These are phyloP conservation scores for Saxispiralis lemnorum DNA, from an alignment of 495 filamentous ascomycete genomes.

Conservation along the genomic window DNA sequence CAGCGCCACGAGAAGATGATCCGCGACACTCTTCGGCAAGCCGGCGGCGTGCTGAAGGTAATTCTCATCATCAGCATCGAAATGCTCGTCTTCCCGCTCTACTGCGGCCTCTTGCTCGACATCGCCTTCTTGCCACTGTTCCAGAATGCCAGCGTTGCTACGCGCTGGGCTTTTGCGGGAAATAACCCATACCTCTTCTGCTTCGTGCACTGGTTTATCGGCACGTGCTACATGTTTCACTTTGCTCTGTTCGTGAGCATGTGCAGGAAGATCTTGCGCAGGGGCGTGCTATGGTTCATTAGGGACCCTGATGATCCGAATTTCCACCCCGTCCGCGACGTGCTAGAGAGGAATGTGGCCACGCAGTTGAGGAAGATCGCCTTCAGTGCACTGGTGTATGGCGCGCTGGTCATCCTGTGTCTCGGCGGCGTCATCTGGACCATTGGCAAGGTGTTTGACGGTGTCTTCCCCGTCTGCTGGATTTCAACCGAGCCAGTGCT, in stretches of 20 bases:
- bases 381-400: conserved; percentile 91
- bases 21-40: conserved; percentile 75
- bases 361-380: conserved; percentile 92
- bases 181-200: conserved; percentile 66
- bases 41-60: conserved; percentile 92
- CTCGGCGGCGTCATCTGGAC: conserved; percentile 93
- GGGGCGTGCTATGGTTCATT: conserved; percentile 92
- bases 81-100: conserved; percentile 93
- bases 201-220: conserved; percentile 97
- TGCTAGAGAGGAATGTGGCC: conserved; percentile 79
- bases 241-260: conserved; percentile 97
- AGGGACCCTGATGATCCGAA: conserved; percentile 96
- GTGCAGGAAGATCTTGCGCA: conserved; percentile 94
- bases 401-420: conserved; percentile 78
- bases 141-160: conserved; percentile 52
- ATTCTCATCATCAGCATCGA: conserved; percentile 97
- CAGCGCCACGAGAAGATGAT: conserved; percentile 60
- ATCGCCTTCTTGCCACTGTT: conserved; percentile 79
- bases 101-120: conserved; percentile 84
- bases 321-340: conserved; percentile 93
- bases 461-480: conserved; percentile 79
- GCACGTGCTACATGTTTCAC: conserved; percentile 99
- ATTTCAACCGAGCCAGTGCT: conserved; percentile 75
- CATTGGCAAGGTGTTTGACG: conserved; percentile 44
- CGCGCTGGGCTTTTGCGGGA: conserved; percentile 57